Conservation (phyloP, 2,329 filamentous ascomycete genomes). For the Penicillium verrucosum region DNA sequence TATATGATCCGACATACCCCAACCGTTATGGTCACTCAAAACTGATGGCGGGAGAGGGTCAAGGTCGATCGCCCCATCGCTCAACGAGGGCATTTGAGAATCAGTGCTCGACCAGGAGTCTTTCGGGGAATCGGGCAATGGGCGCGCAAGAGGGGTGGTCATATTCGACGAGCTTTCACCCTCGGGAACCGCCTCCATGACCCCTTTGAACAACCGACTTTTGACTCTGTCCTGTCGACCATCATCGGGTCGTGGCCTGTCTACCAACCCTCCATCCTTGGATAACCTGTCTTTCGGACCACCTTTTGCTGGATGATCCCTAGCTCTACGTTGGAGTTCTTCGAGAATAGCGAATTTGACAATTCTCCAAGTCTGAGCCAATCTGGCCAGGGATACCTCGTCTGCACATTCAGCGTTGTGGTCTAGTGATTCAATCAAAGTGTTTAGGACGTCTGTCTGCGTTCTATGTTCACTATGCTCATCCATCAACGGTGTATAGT, state of each 20-base stretch:
- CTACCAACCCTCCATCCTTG: conserved; percentile 29
- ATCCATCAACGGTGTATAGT: conserved; percentile 42
- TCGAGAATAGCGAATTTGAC: conserved; percentile 51
- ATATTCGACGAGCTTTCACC: conserved; percentile 54
- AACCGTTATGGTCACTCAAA: conserved; percentile 38
- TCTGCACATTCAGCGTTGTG: conserved; percentile 55
- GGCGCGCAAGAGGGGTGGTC: conserved; percentile 54
- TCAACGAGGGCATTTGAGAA: conserved; percentile 33
- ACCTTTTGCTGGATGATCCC: conserved; percentile 29
- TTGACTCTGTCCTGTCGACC: conserved; percentile 40
- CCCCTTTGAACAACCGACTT: conserved; percentile 44
- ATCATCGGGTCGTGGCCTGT: conserved; percentile 28
- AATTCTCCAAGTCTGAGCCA: conserved; percentile 60
- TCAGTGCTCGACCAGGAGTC: conserved; percentile 19
- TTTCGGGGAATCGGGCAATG: conserved; percentile 31
- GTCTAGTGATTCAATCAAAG: conserved; percentile 46
- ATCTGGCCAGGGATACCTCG: conserved; percentile 47
- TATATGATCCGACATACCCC: conserved; percentile 28
- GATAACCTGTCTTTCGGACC: conserved; percentile 27
- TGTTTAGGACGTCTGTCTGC: conserved; percentile 28
- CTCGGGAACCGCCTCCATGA: conserved; percentile 40
- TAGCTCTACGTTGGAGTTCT: conserved; percentile 45
- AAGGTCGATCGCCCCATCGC: conserved; percentile 37
- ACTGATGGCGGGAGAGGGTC: conserved; percentile 45
- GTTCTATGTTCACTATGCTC: conserved; percentile 22